Base-by-base conservation (phyloP, 345 rosid species). In the Hypericum androsaemum region DNA sequence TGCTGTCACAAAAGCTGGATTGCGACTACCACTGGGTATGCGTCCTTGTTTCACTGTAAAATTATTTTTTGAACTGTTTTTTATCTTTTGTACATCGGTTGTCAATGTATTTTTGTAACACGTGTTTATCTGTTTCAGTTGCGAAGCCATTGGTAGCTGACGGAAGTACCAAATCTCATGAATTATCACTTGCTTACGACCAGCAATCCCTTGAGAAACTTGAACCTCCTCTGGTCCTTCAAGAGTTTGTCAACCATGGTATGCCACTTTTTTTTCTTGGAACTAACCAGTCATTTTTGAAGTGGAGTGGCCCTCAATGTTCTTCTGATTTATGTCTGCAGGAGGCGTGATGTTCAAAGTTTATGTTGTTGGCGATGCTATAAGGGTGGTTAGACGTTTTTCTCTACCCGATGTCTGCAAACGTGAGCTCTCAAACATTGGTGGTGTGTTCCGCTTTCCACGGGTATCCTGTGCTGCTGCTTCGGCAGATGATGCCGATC, bases 211-310 rank as follows among this genome's bases (percentile, higher is more conserved):
- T 84, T 39, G 63, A 54, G 58, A 81, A 79, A 63, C 86, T 87
- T 44, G 92, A 87, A 71, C 86, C 92, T 50, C 96, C 87, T 0
- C 80, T 83, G 45, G 89, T 87, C 52, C 86, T 87, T 48, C 96
- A 83, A 71, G 96, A 83, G 69, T 86, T 86, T 59, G 86, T 86
- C 61, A 86, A 87, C 69, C 89, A 87, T 63, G 96, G 96, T 83
- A 77, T 59, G 60, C 13, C 39, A 17, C 37, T 61, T 46, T 37
- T 48, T 36, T 63, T 8, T 32, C 16, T 0, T 44, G 12, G 17
- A 2, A 38, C 11, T 53, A 11, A n/a, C n/a, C 12, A 37, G 16
- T 46, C 40, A 36, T 36, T 36, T 6, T 51, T 10, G 0, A 11
- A 8, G 7, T 7, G 36, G 12, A 47, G 8, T 8, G 22, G 15